Base-by-base conservation (phyloP, 805 yeast species). In the Kodamaea restingae region DNA sequence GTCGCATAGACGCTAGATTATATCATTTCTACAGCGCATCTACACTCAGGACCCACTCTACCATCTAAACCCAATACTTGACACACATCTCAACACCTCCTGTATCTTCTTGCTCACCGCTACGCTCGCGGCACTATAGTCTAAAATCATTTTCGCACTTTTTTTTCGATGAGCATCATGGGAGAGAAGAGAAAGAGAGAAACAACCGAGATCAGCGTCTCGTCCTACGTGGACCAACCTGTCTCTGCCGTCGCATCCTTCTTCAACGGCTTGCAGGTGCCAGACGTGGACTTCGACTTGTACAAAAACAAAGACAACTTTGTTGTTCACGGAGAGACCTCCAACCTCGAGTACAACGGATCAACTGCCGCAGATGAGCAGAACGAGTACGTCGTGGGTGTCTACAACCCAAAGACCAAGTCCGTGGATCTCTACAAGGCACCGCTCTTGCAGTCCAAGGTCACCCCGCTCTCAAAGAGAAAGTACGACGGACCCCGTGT, bases 311-410 rank as follows among this genome's bases (percentile, higher is more conserved):
- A 31, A 18, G 51, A 54, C 10, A 60, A 68, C 12, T 66, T 69
- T 41, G 55, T 80, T 12, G 56, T 88, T 32, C 95, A 86, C 54
- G 97, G 96, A 18, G 93, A 88, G 55, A 80, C 75, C 48, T 79
- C 75, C 4, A 73, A 75, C 18, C 65, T 90, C 41, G 88, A 80
- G 48, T 91, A 85, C 57, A 80, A 79, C 43, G 96, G 95, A 6
- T 53, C 57, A 21, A 57, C 66, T 15, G 51, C 47, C 7, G 56
- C 46, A 9, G 54, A 53, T 4, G 65, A 63, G 5, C 68, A 67
- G 25, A 63, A 58, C 32, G 72, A 70, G 17, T 90, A 87, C 61
- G 76, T 83, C 35, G 67, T 91, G 38, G 97, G 91, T 2, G 70
- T 87, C 4, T 86, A 79, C 54, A 95, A 90, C 56, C 80, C 86